phyloP scores from a whole-genome alignment of 2,329 filamentous ascomycete genomes.

The Biscogniauxia sp. region DNA sequence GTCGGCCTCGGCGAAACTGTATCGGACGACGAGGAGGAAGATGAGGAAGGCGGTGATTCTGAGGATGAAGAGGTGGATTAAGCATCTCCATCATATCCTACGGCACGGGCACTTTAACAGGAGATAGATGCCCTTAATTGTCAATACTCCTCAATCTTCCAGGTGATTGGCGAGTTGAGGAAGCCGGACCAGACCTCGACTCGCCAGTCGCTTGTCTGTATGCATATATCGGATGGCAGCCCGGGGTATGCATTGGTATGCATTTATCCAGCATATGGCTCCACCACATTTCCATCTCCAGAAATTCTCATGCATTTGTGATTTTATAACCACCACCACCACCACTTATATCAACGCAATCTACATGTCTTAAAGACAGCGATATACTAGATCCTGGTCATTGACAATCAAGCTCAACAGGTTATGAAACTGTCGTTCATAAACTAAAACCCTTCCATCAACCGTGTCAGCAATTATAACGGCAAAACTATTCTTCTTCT shows the following conservation, averaged over 20 bases:
- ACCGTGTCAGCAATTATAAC: not conserved
- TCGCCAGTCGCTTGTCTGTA: constrained; percentile 1
- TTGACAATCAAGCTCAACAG: not conserved
- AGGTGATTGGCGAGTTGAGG: constrained; percentile 9
- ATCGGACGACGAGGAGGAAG: constrained; percentile 69
- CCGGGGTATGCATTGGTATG: constrained; percentile 20
- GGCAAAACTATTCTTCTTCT: not conserved
- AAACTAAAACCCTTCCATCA: not conserved
- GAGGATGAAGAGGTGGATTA: constrained; percentile 33
- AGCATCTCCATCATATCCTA: not conserved
- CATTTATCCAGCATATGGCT: constrained; percentile 17
- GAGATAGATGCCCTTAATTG: constrained; percentile 4
- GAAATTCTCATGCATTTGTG: constrained; percentile 26
- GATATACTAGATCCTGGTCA: not conserved
- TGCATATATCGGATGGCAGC: constrained; percentile 12
- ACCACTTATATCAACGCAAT: constrained; percentile 15
- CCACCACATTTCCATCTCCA: constrained; percentile 24
- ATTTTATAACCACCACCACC: constrained; percentile 20
- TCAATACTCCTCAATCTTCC: not conserved
- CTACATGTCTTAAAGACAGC: not conserved
- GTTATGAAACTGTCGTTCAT: not conserved
- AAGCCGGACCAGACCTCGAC: not conserved
- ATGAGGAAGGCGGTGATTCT: constrained; percentile 41
- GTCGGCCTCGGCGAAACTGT: constrained; percentile 66
- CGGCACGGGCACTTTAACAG: constrained; percentile 3